These are phyloP conservation scores for Pyrenophora seminiperda DNA, from an alignment of 2,329 filamentous ascomycete genomes.

Conservation along the genomic window DNA sequence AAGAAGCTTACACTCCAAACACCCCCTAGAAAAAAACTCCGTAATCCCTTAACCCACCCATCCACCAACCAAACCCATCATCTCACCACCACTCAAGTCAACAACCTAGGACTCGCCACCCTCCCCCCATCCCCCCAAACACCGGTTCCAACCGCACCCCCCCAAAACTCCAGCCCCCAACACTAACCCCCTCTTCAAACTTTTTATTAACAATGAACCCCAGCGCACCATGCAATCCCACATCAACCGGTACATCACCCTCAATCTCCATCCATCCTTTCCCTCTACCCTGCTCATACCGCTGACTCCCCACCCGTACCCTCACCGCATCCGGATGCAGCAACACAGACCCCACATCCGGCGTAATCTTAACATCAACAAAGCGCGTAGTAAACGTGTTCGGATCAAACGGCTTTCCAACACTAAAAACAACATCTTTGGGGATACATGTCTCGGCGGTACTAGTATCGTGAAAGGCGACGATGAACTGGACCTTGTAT, in stretches of 20 bases:
- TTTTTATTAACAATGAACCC: conserved; percentile 46
- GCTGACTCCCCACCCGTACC: conserved; percentile 38
- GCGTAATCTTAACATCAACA: conserved; percentile 48
- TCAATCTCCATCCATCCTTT: conserved; percentile 48
- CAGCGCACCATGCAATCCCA: conserved; percentile 46
- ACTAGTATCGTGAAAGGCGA: conserved; percentile 35
- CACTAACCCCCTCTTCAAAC: conserved; percentile 36
- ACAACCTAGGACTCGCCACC: conserved; percentile 14
- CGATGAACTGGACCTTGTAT: conserved; percentile 47
- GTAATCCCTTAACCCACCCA: too few relatives aligned
- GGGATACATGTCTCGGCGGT: conserved; percentile 22
- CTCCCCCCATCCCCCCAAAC: conserved; percentile 25
- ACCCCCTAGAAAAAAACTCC: too few relatives aligned
- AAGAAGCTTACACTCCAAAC: too few relatives aligned
- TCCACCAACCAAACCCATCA: too few relatives aligned
- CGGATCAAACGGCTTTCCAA: conserved; percentile 45
- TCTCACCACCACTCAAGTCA: not conserved
- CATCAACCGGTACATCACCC: conserved; percentile 44
- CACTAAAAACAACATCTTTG: conserved; percentile 44
- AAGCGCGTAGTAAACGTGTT: conserved; percentile 38
- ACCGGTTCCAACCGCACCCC: conserved; percentile 46
- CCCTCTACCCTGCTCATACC: conserved; percentile 37
- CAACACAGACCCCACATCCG: conserved; percentile 46
- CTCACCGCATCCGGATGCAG: conserved; percentile 47
- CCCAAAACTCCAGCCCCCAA: conserved; percentile 49